Evolutionary conservation across 2,329 filamentous ascomycete genomes (phyloP).

Genomic region (Plectosphaerella plurivora): DNA sequence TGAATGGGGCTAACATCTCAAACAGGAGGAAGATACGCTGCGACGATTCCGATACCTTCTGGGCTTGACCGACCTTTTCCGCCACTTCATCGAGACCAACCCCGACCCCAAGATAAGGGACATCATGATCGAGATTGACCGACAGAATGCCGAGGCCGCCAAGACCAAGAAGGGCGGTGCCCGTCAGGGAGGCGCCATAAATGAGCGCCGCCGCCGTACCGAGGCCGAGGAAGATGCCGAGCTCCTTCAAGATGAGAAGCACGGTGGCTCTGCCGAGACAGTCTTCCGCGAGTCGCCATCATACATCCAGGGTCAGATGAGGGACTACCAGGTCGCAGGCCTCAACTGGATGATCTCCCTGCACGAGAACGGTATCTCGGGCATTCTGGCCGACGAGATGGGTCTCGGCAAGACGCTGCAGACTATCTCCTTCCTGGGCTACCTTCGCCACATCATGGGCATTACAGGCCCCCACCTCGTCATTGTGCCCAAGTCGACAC

Average conservation of each 20-base stretch:
- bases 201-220: constrained; percentile 76
- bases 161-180: constrained; percentile 68
- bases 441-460: constrained; percentile 83
- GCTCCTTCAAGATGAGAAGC: constrained; percentile 79
- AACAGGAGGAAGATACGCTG: constrained; percentile 91
- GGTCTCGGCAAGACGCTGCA: constrained; percentile 96
- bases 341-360: constrained; percentile 97
- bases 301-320: constrained; percentile 86
- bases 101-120: constrained; percentile 92
- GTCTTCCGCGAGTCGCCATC: constrained; percentile 90
- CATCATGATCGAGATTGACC: constrained; percentile 90
- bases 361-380: constrained; percentile 97
- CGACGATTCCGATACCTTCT: constrained; percentile 91
- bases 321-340: constrained; percentile 93
- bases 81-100: constrained; percentile 98
- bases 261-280: constrained; percentile 78
- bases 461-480: constrained; percentile 90
- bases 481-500: constrained; percentile 90
- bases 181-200: constrained; percentile 79
- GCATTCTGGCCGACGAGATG: constrained; percentile 98
- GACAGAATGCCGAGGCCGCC: constrained; percentile 74
- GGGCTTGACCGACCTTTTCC: constrained; percentile 92
- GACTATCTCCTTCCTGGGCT: constrained; percentile 94
- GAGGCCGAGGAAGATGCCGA: constrained; percentile 98
- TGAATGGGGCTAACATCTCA: background rate